Percentiles rank a stretch among this genome's conserved stretches.
These are phyloP conservation scores for Alternaria sp. DNA, from an alignment of 2,329 filamentous ascomycete species.

Conservation along the genomic window DNA sequence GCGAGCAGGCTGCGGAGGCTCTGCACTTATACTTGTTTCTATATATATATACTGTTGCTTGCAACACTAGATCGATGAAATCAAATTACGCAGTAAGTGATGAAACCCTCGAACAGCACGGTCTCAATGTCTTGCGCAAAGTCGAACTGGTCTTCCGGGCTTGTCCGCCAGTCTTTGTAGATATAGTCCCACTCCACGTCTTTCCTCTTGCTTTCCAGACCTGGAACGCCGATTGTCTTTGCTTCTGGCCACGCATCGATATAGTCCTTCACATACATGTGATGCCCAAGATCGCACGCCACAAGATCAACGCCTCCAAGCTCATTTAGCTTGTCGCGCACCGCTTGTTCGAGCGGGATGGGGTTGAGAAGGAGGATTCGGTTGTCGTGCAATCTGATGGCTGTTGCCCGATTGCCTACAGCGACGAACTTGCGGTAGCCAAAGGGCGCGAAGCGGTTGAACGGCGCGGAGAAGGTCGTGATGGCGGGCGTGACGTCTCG, in stretches of 20 bases:
- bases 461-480: constrained; percentile 21
- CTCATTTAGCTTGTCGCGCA: constrained; percentile 8
- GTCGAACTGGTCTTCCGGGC: constrained; percentile 20
- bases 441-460: constrained; percentile 25
- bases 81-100: too few relatives aligned
- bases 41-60: too few relatives aligned
- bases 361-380: constrained; percentile 21
- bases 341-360: constrained; percentile 7
- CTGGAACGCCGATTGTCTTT: constrained; percentile 19
- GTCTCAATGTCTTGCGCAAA: constrained; percentile 21
- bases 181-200: constrained; percentile 22
- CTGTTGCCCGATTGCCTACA: constrained; percentile 24
- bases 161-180: constrained; percentile 11
- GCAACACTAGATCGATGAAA: too few relatives aligned
- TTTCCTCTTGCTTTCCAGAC: constrained; percentile 16
- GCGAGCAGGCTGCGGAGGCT: too few relatives aligned
- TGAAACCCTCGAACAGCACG: constrained; percentile 23
- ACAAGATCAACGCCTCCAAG: constrained; percentile 22
- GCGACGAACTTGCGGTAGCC: constrained; percentile 24
- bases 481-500: constrained; percentile 11
- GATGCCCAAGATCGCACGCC: constrained; percentile 20
- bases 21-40: too few relatives aligned
- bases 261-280: constrained; percentile 15
- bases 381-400: constrained; percentile 13
- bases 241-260: constrained; percentile 14